These are phyloP conservation scores for Anisodus acutangulus DNA, from an alignment of 257 asterid genomes.

Conservation along the genomic window DNA sequence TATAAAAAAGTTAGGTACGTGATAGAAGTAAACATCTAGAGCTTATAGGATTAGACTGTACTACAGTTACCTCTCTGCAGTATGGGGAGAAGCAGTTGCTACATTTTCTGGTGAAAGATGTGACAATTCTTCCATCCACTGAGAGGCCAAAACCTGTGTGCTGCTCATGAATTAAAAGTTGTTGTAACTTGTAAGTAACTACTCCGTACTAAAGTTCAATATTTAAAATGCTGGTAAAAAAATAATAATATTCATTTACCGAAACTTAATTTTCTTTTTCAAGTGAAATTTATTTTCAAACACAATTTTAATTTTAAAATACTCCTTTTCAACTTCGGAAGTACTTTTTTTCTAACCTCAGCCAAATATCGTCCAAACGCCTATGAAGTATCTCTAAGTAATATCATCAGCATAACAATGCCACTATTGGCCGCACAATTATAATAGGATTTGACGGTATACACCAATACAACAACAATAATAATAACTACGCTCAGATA, in stretches of 20 bases:
- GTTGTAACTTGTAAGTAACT: no score
- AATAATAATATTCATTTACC: no score
- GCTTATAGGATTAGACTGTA: not conserved
- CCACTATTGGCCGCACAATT: not conserved
- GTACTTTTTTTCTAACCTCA: not conserved
- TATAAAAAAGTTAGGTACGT: no score
- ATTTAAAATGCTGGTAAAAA: not conserved
- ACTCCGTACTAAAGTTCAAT: no score
- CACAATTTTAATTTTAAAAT: not conserved
- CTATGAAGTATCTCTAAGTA: not conserved
- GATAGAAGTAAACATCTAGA: not conserved
- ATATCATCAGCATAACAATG: not conserved
- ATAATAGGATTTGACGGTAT: no score
- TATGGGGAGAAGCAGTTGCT: slow-evolving; percentile 76
- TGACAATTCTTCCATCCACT: slow-evolving; percentile 70
- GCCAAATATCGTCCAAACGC: not conserved
- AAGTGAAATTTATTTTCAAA: not conserved
- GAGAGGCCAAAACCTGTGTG: slow-evolving; percentile 89
- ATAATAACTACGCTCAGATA: no score
- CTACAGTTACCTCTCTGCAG: slow-evolving; percentile 56
- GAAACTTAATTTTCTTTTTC: not conserved
- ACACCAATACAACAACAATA: no score
- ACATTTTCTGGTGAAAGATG: slow-evolving; percentile 71
- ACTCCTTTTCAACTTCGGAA: not conserved
- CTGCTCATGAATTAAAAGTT: slow-evolving; percentile 36